Percentiles rank a stretch among this genome's conserved stretches.
These are phyloP conservation scores for Cucurbita moschata DNA, from an alignment of 306 rosid species.

Conservation along the genomic window DNA sequence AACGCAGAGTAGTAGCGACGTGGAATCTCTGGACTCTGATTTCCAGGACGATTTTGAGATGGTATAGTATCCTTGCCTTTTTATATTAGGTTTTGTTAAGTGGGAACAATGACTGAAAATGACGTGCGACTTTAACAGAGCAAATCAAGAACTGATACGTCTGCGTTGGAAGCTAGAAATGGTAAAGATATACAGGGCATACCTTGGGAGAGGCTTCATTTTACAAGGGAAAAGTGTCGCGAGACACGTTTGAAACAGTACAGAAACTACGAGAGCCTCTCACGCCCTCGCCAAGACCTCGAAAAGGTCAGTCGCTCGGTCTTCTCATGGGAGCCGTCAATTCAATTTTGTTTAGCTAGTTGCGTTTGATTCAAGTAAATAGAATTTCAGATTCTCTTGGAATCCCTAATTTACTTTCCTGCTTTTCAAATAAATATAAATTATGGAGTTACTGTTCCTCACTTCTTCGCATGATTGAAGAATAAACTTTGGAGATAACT, in stretches of 20 bases:
- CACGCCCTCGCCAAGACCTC: conserved; percentile 42
- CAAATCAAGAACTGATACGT: conserved; percentile 53
- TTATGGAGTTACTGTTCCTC: neutral
- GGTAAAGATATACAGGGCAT: conserved; percentile 90
- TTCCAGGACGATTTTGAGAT: conserved; percentile 41
- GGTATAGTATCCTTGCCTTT: conserved; percentile 16
- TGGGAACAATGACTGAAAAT: neutral
- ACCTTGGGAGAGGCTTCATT: conserved; percentile 85
- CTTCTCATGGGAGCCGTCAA: neutral
- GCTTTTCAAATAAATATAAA: neutral
- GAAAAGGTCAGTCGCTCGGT: conserved; percentile 28
- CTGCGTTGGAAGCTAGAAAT: conserved; percentile 60
- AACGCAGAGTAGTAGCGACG: conserved; percentile 3
- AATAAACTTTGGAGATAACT: neutral
- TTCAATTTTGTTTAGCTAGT: neutral
- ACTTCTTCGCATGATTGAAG: neutral
- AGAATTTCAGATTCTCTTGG: neutral
- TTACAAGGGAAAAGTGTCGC: conserved; percentile 59
- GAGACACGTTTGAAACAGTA: conserved; percentile 66
- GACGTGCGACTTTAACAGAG: conserved; percentile 21
- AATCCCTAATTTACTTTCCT: neutral
- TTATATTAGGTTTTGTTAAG: neutral
- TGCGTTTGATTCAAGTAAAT: conserved; percentile 2
- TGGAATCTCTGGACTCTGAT: conserved; percentile 27
- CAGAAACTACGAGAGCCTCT: conserved; percentile 65